phyloP scores from a whole-genome alignment of 441 rosid species.

The Erysimum cheiri region DNA sequence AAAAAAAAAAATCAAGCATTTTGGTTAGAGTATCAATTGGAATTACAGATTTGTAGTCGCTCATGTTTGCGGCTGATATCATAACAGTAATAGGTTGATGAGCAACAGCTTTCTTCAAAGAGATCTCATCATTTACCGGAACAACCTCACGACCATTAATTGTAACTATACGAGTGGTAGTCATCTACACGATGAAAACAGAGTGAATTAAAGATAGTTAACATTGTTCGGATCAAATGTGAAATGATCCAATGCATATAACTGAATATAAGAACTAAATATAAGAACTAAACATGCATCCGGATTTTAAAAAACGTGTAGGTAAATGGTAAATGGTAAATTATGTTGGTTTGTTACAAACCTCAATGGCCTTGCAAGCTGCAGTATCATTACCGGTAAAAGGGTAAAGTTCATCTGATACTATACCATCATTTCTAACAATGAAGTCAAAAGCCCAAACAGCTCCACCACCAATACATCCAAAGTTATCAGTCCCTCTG shows the following conservation, averaged over 20 bases:
- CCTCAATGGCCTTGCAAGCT: slow-evolving; percentile 8
- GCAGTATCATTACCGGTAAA: slow-evolving; percentile 24
- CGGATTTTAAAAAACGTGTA: too few species aligned
- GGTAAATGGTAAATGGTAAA: neutral
- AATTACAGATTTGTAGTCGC: slow-evolving; percentile 63
- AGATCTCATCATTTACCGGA: slow-evolving; percentile 57
- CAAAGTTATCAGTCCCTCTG: slow-evolving; percentile 27
- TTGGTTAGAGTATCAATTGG: neutral
- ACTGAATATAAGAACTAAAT: too few species aligned
- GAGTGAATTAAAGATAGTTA: too few species aligned
- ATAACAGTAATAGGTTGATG: slow-evolving; percentile 60
- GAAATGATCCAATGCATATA: too few species aligned
- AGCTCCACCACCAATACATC: slow-evolving; percentile 60
- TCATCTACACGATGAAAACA: neutral
- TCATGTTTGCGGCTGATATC: slow-evolving; percentile 49
- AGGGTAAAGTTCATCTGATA: slow-evolving; percentile 55
- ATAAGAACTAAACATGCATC: too few species aligned
- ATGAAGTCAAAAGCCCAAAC: slow-evolving; percentile 61
- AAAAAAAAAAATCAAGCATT: neutral
- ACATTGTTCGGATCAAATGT: too few species aligned
- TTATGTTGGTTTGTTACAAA: neutral
- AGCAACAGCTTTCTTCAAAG: slow-evolving; percentile 59
- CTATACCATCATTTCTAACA: slow-evolving; percentile 52
- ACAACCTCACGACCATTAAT: slow-evolving; percentile 64
- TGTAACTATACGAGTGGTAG: slow-evolving; percentile 51